A percentile compares a stretch with the other conserved stretches of the same genome.
phyloP scores from a whole-genome alignment of 257 asterid species.

The Thymus quinquecostatus region DNA sequence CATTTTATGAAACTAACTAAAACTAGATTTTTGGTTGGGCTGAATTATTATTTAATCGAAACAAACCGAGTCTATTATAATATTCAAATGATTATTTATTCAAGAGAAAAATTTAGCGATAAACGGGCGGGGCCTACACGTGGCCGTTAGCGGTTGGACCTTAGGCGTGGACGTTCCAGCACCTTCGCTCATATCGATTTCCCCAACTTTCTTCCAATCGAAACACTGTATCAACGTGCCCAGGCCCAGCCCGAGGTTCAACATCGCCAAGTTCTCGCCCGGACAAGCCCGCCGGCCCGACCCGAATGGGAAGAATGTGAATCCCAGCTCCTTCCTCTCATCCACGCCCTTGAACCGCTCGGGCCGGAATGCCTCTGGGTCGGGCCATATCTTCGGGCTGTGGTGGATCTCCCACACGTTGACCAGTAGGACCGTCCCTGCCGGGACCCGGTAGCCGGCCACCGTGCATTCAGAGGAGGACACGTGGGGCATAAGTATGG shows the following conservation, averaged over 20 bases:
- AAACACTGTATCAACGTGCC: conserved; percentile 56
- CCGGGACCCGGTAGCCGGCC: conserved; percentile 65
- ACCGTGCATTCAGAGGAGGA: conserved; percentile 65
- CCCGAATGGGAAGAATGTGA: conserved; percentile 49
- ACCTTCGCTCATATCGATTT: conserved; percentile 58
- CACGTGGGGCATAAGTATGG: conserved; percentile 69
- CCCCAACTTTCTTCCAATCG: conserved; percentile 56
- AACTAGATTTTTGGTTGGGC: too few relatives aligned
- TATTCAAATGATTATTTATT: neutral
- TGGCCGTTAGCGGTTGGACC: conserved; percentile 51
- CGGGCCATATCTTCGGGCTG: conserved; percentile 65
- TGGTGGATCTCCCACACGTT: conserved; percentile 77
- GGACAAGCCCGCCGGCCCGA: conserved; percentile 68
- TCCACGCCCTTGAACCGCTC: conserved; percentile 71
- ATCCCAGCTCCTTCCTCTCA: conserved; percentile 51
- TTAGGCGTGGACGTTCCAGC: conserved; percentile 53
- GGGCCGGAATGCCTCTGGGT: conserved; percentile 70
- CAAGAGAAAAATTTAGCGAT: conserved; percentile 33
- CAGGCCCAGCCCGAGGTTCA: conserved; percentile 46
- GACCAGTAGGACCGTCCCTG: conserved; percentile 62
- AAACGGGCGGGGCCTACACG: conserved; percentile 51
- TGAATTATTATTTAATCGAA: too few relatives aligned
- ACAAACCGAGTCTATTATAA: too few relatives aligned
- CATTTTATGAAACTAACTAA: too few relatives aligned
- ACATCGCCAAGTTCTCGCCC: conserved; percentile 47